phyloP scores from a whole-genome alignment of 2,329 filamentous ascomycete genomes.

The Neofusicoccum parvum region DNA sequence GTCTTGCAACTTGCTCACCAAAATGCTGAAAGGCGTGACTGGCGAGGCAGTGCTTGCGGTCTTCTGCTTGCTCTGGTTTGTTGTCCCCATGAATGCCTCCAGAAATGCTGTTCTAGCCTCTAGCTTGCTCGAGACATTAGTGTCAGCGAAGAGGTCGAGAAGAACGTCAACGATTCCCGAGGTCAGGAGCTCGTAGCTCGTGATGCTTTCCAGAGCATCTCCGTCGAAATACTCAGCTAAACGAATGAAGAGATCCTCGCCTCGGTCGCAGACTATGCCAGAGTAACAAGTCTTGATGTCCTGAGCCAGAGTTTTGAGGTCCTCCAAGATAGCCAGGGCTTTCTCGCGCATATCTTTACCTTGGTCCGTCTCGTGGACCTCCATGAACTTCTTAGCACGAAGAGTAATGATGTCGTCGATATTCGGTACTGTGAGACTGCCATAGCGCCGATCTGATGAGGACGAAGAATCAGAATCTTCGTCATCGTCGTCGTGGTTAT shows the following conservation, averaged over 20 bases:
- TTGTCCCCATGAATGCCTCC: constrained; percentile 85
- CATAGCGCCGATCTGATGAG: constrained; percentile 40
- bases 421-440: constrained; percentile 39
- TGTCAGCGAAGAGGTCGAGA: constrained; percentile 77
- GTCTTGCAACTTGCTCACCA: constrained; percentile 94
- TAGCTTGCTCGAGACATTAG: constrained; percentile 55
- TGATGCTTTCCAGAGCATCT: constrained; percentile 88
- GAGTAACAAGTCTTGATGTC: constrained; percentile 75
- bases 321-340: constrained; percentile 72
- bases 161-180: constrained; percentile 87
- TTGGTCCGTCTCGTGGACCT: constrained; percentile 77
- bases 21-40: constrained; percentile 81
- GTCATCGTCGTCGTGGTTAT: constrained; percentile 53
- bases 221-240: constrained; percentile 85
- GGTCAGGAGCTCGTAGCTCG: constrained; percentile 88
- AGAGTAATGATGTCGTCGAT: constrained; percentile 73
- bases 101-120: constrained; percentile 82
- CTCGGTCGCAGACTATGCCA: constrained; percentile 46
- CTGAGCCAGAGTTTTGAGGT: constrained; percentile 70
- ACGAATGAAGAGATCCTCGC: constrained; percentile 69
- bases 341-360: constrained; percentile 76
- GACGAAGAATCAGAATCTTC: constrained; percentile 68
- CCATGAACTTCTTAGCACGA: constrained; percentile 80
- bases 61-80: constrained; percentile 62
- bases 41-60: constrained; percentile 69